Conservation (phyloP, 345 rosid genomes). For the Mangifera indica region DNA sequence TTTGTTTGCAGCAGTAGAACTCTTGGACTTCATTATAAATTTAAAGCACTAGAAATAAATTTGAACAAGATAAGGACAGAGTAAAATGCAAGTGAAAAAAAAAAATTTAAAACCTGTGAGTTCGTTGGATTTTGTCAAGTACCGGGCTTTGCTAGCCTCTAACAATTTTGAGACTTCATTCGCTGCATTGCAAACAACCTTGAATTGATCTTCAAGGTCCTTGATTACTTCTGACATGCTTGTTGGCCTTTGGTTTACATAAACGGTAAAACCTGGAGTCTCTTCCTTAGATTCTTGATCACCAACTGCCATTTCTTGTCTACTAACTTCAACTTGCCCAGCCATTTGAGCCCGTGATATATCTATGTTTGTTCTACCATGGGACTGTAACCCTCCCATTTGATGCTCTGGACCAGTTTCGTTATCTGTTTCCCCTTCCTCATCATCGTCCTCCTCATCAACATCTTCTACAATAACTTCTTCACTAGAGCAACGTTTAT, state of each 20-base stretch:
- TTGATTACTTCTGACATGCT: constrained; percentile 91
- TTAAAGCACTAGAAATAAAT: background rate
- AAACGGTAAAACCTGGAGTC: constrained; percentile 81
- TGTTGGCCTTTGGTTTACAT: constrained; percentile 86
- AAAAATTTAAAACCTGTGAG: constrained; percentile 54
- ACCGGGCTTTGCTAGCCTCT: constrained; percentile 77
- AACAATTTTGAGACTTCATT: constrained; percentile 71
- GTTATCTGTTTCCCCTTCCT: constrained; percentile 43
- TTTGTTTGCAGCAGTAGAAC: background rate
- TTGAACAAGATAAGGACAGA: background rate
- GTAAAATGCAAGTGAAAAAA: background rate
- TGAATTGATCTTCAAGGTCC: constrained; percentile 87
- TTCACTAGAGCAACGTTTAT: constrained; percentile 39
- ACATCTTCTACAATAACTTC: constrained; percentile 79
- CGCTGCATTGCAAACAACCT: constrained; percentile 58
- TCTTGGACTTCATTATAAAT: background rate
- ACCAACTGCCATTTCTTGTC: constrained; percentile 51
- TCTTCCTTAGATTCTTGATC: constrained; percentile 45
- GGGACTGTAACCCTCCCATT: constrained; percentile 40
- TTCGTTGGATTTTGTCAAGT: constrained; percentile 53
- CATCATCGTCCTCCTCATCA: constrained; percentile 44
- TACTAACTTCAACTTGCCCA: constrained; percentile 52
- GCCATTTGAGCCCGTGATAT: constrained; percentile 45
- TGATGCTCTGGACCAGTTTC: constrained; percentile 44
- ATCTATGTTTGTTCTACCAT: constrained; percentile 43